Conservation (phyloP, 2,329 filamentous ascomycete genomes). For the Chaetothyriales sp. region DNA sequence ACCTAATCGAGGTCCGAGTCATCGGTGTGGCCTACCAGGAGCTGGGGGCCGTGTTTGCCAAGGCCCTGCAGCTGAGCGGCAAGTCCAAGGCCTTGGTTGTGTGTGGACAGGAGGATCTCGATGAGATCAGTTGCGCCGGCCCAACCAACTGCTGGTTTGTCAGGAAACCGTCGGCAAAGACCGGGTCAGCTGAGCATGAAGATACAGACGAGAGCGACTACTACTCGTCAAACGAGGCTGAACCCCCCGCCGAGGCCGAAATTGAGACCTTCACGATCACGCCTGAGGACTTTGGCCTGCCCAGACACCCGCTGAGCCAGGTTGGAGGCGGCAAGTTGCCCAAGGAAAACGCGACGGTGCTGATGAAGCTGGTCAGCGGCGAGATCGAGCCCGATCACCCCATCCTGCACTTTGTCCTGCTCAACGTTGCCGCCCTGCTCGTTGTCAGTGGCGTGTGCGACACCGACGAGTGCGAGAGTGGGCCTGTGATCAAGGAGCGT, state of each 20-base stretch:
- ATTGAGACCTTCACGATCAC: constrained; percentile 64
- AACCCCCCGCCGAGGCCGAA: constrained; percentile 29
- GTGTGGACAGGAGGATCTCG: constrained; percentile 85
- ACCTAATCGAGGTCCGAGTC: constrained; percentile 70
- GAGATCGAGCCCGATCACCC: constrained; percentile 63
- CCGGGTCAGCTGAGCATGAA: constrained; percentile 12
- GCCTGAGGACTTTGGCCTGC: constrained; percentile 77
- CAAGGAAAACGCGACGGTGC: constrained; percentile 69
- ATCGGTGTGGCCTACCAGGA: constrained; percentile 84
- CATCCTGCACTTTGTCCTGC: constrained; percentile 80
- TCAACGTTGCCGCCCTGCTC: constrained; percentile 81
- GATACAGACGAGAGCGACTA: constrained; percentile 13
- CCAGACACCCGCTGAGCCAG: constrained; percentile 53
- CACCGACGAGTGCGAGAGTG: constrained; percentile 66
- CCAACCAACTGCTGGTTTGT: constrained; percentile 80
- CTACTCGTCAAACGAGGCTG: constrained; percentile 2
- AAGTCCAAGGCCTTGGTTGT: constrained; percentile 75
- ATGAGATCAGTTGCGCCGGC: constrained; percentile 88
- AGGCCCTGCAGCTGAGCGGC: constrained; percentile 63
- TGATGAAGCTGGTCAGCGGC: constrained; percentile 60
- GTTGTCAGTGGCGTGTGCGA: constrained; percentile 80
- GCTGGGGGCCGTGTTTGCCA: constrained; percentile 75
- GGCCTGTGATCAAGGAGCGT: constrained; percentile 61
- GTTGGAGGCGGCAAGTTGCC: constrained; percentile 79
- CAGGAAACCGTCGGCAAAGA: constrained; percentile 32